phyloP scores from a whole-genome alignment of 345 rosid species.

The Populus tremula region DNA sequence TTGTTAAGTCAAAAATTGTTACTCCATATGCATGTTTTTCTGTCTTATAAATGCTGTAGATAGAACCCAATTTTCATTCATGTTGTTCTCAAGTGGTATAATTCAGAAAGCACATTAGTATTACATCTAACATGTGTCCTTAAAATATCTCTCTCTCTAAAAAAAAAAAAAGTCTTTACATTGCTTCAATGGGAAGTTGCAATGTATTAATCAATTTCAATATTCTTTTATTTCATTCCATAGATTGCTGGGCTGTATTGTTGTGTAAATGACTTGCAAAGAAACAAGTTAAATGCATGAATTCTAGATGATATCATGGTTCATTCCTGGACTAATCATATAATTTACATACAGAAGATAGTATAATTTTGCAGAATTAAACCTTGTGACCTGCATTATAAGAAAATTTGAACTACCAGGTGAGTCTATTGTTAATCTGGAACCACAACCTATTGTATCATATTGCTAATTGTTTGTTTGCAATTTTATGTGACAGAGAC shows the following conservation, averaged over 20 bases:
- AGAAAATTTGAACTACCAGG: background rate
- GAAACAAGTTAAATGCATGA: background rate
- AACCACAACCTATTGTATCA: background rate
- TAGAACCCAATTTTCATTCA: slow-evolving; percentile 1
- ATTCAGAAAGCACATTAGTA: background rate
- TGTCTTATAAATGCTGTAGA: background rate
- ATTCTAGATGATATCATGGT: background rate
- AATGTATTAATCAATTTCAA: background rate
- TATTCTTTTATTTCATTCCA: background rate
- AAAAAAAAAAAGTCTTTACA: background rate
- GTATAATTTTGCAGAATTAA: background rate
- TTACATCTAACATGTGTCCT: background rate
- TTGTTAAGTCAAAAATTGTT: background rate
- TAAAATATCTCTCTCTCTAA: background rate
- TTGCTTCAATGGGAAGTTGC: slow-evolving; percentile 1
- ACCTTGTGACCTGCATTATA: background rate
- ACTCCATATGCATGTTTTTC: background rate
- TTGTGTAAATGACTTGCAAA: background rate
- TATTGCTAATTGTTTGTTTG: slow-evolving; percentile 13
- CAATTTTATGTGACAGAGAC: slow-evolving; percentile 44
- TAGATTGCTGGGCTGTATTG: background rate
- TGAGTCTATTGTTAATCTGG: background rate
- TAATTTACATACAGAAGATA: background rate
- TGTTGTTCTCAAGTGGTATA: background rate
- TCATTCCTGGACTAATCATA: background rate